Evolutionary conservation across 2,329 filamentous ascomycete species (phyloP).

Genomic region (Ceratocystis cacaofunesta): DNA sequence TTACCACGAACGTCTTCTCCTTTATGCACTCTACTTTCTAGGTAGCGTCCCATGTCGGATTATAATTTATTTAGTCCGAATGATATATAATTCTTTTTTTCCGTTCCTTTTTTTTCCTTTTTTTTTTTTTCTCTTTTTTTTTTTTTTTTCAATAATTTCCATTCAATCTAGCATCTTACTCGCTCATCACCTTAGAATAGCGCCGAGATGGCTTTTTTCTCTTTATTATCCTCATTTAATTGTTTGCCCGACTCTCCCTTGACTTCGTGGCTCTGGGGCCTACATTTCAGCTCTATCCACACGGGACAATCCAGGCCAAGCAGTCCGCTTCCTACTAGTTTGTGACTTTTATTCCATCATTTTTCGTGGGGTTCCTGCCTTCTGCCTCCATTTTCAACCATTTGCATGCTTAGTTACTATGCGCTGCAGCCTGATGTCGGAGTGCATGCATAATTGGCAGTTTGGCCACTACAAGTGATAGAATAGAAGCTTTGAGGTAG

Average conservation of each 20-base stretch:
- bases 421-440: not conserved
- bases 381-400: not conserved
- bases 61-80: not conserved
- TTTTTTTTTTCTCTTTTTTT: not conserved
- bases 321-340: too few relatives aligned
- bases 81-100: constrained; percentile 11
- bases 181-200: not conserved
- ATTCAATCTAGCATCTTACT: not conserved
- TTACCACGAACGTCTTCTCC: not conserved
- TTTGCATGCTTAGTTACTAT: not conserved
- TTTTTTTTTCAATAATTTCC: too few relatives aligned
- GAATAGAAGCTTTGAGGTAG: not conserved
- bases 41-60: not conserved
- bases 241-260: not conserved
- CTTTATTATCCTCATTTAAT: not conserved
- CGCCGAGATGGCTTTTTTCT: not conserved
- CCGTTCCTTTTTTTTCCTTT: not conserved
- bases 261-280: not conserved
- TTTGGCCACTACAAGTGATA: not conserved
- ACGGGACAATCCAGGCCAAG: not conserved
- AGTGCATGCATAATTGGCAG: not conserved
- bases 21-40: not conserved
- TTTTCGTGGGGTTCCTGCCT: not conserved
- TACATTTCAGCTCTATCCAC: not conserved
- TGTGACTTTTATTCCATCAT: constrained; percentile 1